Evolutionary conservation across 805 yeast genomes (phyloP).

Genomic region (Kazachstania taianensis): DNA sequence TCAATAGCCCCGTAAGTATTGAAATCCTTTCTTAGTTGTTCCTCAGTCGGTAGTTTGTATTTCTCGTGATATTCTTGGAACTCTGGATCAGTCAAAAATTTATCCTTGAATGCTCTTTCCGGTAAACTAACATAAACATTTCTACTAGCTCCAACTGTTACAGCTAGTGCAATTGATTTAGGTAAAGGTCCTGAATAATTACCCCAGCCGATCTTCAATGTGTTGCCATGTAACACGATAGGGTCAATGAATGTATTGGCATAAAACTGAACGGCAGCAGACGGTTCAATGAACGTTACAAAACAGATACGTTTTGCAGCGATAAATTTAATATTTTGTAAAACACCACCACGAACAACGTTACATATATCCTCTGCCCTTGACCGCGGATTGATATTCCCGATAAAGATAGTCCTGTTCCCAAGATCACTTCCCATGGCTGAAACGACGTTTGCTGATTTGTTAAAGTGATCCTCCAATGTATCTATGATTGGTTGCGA

Average conservation of each 20-base stretch:
- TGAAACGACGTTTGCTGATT: slow-evolving; percentile 23
- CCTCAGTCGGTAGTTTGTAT: slow-evolving; percentile 36
- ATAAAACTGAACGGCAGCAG: slow-evolving; percentile 57
- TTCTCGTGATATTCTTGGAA: slow-evolving; percentile 23
- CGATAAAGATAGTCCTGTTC: slow-evolving; percentile 62
- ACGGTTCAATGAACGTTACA: slow-evolving; percentile 55
- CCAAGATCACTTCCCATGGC: slow-evolving; percentile 31
- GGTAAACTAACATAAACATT: slow-evolving; percentile 63
- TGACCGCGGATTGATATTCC: slow-evolving; percentile 54
- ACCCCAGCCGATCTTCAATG: slow-evolving; percentile 62
- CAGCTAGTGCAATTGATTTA: slow-evolving; percentile 48
- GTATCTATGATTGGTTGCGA: slow-evolving; percentile 21
- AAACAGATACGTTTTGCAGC: slow-evolving; percentile 53
- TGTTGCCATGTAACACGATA: slow-evolving; percentile 50
- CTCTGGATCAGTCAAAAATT: slow-evolving; percentile 25
- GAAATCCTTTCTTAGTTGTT: slow-evolving; percentile 49
- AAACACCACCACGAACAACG: slow-evolving; percentile 65
- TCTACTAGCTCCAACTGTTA: slow-evolving; percentile 66
- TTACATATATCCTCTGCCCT: slow-evolving; percentile 68
- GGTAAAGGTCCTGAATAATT: slow-evolving; percentile 55
- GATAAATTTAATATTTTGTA: slow-evolving; percentile 46
- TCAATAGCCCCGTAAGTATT: slow-evolving; percentile 59
- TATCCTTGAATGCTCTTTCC: slow-evolving; percentile 33
- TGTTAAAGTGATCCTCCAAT: slow-evolving; percentile 20
- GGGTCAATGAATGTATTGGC: slow-evolving; percentile 50